Evolutionary conservation across 116 monocot species (phyloP).

Genomic region (Posidonia oceanica): DNA sequence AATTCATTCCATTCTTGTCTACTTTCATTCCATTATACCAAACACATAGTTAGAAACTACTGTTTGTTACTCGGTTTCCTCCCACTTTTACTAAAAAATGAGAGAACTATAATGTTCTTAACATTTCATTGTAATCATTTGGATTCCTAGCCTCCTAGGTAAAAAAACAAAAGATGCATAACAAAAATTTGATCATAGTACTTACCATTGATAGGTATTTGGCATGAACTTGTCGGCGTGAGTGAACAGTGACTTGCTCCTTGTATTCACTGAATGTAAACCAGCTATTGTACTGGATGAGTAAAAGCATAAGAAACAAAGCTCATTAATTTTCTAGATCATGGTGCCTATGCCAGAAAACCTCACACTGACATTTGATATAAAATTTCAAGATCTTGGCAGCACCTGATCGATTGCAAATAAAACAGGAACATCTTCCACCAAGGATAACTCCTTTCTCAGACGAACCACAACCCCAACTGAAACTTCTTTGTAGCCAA

Average conservation of each 20-base stretch:
- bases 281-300: slow-evolving; percentile 90
- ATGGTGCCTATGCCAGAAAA: not conserved
- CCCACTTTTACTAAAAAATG: too few species aligned
- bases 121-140: too few species aligned
- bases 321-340: not conserved
- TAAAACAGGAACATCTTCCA: slow-evolving; percentile 90
- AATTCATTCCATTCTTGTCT: too few species aligned
- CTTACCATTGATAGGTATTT: slow-evolving; percentile 70
- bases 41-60: too few species aligned
- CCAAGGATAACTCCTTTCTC: slow-evolving; percentile 80
- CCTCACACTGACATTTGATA: not conserved
- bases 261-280: slow-evolving; percentile 91
- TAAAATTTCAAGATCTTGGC: not conserved
- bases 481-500: slow-evolving; percentile 69
- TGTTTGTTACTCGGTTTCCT: too few species aligned
- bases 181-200: not conserved
- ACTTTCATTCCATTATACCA: too few species aligned
- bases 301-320: slow-evolving; percentile 10
- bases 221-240: slow-evolving; percentile 74
- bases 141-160: not conserved
- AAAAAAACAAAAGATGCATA: too few species aligned
- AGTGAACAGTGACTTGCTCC: slow-evolving; percentile 67
- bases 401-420: slow-evolving; percentile 93
- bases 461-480: slow-evolving; percentile 81
- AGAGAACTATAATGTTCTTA: too few species aligned